phyloP scores from a whole-genome alignment of 2,329 filamentous ascomycete species.

The Biscogniauxia marginata region DNA sequence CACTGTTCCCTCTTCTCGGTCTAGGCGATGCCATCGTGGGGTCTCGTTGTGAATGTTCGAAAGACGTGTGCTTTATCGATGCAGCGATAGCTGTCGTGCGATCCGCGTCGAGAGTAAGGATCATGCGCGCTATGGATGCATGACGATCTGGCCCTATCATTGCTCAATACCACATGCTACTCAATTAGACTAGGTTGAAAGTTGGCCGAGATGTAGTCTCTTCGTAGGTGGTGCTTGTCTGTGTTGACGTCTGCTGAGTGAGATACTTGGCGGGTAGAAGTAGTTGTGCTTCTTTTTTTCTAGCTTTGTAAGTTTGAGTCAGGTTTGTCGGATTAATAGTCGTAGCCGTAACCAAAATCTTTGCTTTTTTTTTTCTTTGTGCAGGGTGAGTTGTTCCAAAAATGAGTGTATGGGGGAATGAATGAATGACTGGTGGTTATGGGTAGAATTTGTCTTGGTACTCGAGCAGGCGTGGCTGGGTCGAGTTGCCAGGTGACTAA shows the following conservation, averaged over 20 bases:
- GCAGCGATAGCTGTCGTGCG: constrained; percentile 6
- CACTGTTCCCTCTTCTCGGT: constrained; percentile 5
- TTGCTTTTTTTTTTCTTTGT: neutral
- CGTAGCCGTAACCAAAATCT: constrained; percentile 25
- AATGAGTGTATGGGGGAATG: constrained; percentile 18
- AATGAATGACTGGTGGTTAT: constrained; percentile 16
- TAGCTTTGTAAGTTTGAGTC: constrained; percentile 19
- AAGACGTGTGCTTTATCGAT: constrained; percentile 3
- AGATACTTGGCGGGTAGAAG: constrained; percentile 15
- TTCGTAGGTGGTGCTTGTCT: neutral
- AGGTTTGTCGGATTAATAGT: constrained; percentile 25
- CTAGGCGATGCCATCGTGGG: constrained; percentile 17
- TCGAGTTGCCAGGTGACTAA: constrained; percentile 22
- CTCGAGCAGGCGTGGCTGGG: constrained; percentile 6
- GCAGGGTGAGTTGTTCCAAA: constrained; percentile 15
- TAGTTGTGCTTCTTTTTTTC: constrained; percentile 18
- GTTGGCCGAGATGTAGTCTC: constrained; percentile 1
- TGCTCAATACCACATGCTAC: constrained; percentile 27
- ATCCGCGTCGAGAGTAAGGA: constrained; percentile 12
- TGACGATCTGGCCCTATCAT: constrained; percentile 26
- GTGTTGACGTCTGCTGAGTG: constrained; percentile 6
- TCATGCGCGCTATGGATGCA: constrained; percentile 24
- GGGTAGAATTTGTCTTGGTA: constrained; percentile 11
- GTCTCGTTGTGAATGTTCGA: constrained; percentile 4
- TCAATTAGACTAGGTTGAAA: constrained; percentile 10